Conservation (phyloP, 2,329 filamentous ascomycete species). For the Nemania abortiva region DNA sequence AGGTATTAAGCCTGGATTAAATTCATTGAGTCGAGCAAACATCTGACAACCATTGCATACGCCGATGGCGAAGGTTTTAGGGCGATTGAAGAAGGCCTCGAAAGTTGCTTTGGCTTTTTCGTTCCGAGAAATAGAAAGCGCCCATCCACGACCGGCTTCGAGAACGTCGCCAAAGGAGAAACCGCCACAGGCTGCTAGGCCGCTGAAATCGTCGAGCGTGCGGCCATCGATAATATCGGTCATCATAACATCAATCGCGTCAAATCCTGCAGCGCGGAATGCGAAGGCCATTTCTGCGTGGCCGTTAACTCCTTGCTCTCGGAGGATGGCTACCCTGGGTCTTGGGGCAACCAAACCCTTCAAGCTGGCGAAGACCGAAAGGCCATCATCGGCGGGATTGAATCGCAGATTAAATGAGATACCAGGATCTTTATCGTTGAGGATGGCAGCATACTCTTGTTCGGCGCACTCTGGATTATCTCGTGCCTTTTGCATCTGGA, state of each 20-base stretch:
- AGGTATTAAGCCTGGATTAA: conserved; percentile 84
- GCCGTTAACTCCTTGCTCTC: conserved; percentile 96
- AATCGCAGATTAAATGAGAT: conserved; percentile 86
- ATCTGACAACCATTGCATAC: conserved; percentile 99
- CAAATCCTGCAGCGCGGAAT: conserved; percentile 91
- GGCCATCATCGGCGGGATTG: conserved; percentile 79
- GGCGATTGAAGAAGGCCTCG: conserved; percentile 83
- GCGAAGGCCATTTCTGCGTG: conserved; percentile 97
- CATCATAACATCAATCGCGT: conserved; percentile 96
- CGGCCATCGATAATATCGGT: conserved; percentile 86
- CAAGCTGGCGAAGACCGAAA: conserved; percentile 75
- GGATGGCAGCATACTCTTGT: conserved; percentile 80
- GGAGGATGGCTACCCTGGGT: conserved; percentile 83
- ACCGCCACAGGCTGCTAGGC: conserved; percentile 93
- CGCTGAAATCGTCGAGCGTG: conserved; percentile 84
- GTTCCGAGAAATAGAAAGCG: conserved; percentile 91
- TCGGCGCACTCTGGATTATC: conserved; percentile 92
- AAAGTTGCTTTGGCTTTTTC: conserved; percentile 81
- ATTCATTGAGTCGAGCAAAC: conserved; percentile 82
- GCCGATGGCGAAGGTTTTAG: conserved; percentile 91
- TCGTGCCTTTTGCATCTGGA: conserved; percentile 88
- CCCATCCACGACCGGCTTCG: conserved; percentile 96
- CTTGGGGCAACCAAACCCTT: conserved; percentile 66
- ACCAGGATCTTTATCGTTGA: conserved; percentile 82
- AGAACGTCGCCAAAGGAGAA: conserved; percentile 90